Base-by-base conservation (phyloP, 768 basidiomycete genomes). In the Tephrocybe sp. region DNA sequence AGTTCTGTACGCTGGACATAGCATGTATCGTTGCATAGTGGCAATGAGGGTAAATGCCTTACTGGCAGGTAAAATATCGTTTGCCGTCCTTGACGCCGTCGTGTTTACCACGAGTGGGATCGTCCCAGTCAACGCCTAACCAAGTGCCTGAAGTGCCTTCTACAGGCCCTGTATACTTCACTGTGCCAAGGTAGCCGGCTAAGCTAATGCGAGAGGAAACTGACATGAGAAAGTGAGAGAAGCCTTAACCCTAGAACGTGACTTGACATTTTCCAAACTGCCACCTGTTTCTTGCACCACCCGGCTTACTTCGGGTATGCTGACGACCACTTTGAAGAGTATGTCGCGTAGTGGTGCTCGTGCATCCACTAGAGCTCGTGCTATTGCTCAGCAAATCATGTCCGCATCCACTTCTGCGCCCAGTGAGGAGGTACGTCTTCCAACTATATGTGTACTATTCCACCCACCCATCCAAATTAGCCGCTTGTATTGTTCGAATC, bases 121-220 rank as follows among this genome's bases (percentile, higher is more conserved):
- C 85, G 62, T 98, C 96, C 91, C 95, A 98, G 70, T 98, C 96
- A 41, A 98, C 80, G n/a, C 96, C 96, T n/a, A 94, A 75, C 95
- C 95, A 98, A 11, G 68, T 58, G 3, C 89, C 90, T 3, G 68
- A 61, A 0, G 89, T 83, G 12, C 77, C 77, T 14, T 80, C 70
- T 16, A 95, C 83, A 1, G 65, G 55, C 1, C 92, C 92, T 12
- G 78, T 68, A 61, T 79, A 94, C 67, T 69, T 81, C 55, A 96
- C 67, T 4, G 89, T 92, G 2, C 87, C 92, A 39, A 79, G 62
- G 59, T 83, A 63, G 16, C 75, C 79, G 47, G 74, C 68, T 48
- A 78, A 65, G 56, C 56, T 67, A 58, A 92, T 72, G 48, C 90
- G 81, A 39, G 79, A 72, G 52, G 82, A 34, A 35, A 36, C 11